Conservation (phyloP, 2,329 filamentous ascomycete species). For the Pseudocercospora ulei region DNA sequence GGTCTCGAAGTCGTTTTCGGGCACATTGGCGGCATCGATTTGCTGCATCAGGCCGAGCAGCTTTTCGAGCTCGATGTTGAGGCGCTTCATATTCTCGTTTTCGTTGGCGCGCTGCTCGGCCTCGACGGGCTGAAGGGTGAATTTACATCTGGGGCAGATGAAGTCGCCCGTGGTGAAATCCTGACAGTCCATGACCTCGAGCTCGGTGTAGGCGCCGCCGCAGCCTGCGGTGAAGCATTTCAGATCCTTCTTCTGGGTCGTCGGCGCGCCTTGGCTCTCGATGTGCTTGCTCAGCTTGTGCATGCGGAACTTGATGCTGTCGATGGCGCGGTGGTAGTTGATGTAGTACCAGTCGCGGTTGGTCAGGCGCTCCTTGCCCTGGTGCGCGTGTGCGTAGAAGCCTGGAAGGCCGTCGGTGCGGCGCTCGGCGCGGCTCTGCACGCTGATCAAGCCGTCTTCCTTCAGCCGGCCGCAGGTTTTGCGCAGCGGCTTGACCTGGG, state of each 20-base stretch:
- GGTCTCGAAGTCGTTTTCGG: conserved; percentile 61
- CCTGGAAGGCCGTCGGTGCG: conserved; percentile 30
- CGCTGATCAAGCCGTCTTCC: conserved; percentile 74
- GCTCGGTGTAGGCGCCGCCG: conserved; percentile 73
- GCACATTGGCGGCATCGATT: conserved; percentile 65
- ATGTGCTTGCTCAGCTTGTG: conserved; percentile 82
- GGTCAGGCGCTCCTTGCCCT: conserved; percentile 32
- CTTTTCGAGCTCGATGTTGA: conserved; percentile 72
- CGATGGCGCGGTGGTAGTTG: conserved; percentile 85
- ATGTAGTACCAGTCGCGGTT: conserved; percentile 89
- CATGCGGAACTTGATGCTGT: conserved; percentile 90
- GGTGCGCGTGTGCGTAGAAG: conserved; percentile 23
- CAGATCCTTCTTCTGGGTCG: conserved; percentile 80
- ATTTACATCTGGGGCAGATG: conserved; percentile 68
- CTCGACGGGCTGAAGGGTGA: conserved; percentile 51
- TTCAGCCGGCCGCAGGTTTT: conserved; percentile 76
- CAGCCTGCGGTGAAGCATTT: conserved; percentile 62
- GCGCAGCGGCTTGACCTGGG: conserved; percentile 65
- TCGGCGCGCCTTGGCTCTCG: conserved; percentile 69
- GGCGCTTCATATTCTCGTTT: conserved; percentile 57
- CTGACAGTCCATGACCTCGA: conserved; percentile 75
- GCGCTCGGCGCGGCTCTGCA: conserved; percentile 49
- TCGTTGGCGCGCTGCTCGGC: conserved; percentile 49
- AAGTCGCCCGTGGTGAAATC: conserved; percentile 53
- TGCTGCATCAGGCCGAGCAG: conserved; percentile 65